Percentiles rank a stretch among this genome's conserved stretches.
Conservation (phyloP, 805 yeast species). For the Tanozyma kutaoensis region DNA sequence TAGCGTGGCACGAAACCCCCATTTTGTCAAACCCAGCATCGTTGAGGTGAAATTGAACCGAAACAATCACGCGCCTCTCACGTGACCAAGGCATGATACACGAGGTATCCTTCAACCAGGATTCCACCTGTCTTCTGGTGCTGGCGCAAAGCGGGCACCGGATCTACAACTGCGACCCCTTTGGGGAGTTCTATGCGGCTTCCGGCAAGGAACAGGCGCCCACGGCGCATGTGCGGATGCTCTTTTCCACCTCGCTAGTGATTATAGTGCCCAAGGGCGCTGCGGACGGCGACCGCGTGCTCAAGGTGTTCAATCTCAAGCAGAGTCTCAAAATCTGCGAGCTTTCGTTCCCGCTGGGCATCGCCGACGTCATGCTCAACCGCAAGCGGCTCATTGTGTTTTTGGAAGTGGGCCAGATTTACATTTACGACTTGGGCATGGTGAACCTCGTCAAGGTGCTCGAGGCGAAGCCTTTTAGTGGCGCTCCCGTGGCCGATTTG, state of each 20-base stretch:
- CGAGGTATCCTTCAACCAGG: slow-evolving; percentile 28
- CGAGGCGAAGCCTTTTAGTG: slow-evolving; percentile 9
- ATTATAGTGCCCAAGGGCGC: slow-evolving; percentile 23
- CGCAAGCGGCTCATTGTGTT: slow-evolving; percentile 71
- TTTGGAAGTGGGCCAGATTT: slow-evolving; percentile 61
- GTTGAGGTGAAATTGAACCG: too few relatives aligned
- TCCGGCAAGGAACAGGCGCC: slow-evolving; percentile 7
- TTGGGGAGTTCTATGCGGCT: slow-evolving; percentile 23
- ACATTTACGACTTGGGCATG: slow-evolving; percentile 81
- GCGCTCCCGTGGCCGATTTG: slow-evolving; percentile 15
- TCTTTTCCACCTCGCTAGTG: slow-evolving; percentile 28
- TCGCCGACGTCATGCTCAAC: slow-evolving; percentile 64
- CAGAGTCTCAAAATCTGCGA: slow-evolving; percentile 59
- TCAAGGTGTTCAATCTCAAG: slow-evolving; percentile 26
- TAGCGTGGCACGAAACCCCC: too few relatives aligned
- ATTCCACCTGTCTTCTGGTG: slow-evolving; percentile 23
- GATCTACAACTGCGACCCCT: slow-evolving; percentile 32
- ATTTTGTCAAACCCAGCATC: too few relatives aligned
- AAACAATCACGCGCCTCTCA: too few relatives aligned
- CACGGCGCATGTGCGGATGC: slow-evolving; percentile 20
- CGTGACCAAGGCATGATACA: too few relatives aligned
- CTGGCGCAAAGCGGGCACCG: slow-evolving; percentile 18
- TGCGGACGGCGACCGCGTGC: slow-evolving; percentile 9
- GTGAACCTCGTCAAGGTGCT: slow-evolving; percentile 54
- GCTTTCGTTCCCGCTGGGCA: slow-evolving; percentile 67